phyloP scores from a whole-genome alignment of 805 yeast genomes.

The Metahyphopichia silvanorum region DNA sequence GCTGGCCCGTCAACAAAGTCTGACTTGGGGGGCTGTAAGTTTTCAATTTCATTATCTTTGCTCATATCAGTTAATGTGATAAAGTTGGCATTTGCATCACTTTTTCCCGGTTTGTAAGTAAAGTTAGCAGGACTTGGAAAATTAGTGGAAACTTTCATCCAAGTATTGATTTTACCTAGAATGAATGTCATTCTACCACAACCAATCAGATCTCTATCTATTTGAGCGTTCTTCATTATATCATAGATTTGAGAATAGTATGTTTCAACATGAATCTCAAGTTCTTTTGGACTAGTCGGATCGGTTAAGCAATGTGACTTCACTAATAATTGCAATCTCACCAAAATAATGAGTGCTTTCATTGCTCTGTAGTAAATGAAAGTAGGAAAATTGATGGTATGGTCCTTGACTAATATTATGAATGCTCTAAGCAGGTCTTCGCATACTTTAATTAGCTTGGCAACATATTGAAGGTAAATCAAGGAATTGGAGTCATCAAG shows the following conservation, averaged over 20 bases:
- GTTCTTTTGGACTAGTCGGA: constrained; percentile 5
- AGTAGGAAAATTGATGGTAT: constrained; percentile 45
- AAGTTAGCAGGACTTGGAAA: constrained; percentile 4
- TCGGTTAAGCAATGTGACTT: constrained; percentile 30
- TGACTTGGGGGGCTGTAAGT: constrained; percentile 20
- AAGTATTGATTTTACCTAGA: constrained; percentile 20
- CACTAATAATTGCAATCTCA: constrained; percentile 44
- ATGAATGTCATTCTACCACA: constrained; percentile 21
- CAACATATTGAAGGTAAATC: constrained; percentile 35
- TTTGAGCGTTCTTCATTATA: constrained; percentile 15
- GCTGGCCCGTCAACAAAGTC: not conserved
- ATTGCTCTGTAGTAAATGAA: constrained; percentile 52
- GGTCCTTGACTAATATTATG: constrained; percentile 31
- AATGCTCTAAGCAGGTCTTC: constrained; percentile 47
- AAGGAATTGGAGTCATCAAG: constrained; percentile 16
- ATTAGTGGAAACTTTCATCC: constrained; percentile 22
- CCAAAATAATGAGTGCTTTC: constrained; percentile 48
- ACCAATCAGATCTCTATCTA: constrained; percentile 16
- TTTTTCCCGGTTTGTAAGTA: not conserved
- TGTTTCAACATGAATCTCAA: constrained; percentile 16
- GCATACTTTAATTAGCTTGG: constrained; percentile 42
- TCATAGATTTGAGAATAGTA: constrained; percentile 15
- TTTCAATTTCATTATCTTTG: constrained; percentile 25
- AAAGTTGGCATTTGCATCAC: constrained; percentile 12
- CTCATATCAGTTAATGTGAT: constrained; percentile 26